Conservation (phyloP, 345 rosid genomes). For the Eutrema japonicum region DNA sequence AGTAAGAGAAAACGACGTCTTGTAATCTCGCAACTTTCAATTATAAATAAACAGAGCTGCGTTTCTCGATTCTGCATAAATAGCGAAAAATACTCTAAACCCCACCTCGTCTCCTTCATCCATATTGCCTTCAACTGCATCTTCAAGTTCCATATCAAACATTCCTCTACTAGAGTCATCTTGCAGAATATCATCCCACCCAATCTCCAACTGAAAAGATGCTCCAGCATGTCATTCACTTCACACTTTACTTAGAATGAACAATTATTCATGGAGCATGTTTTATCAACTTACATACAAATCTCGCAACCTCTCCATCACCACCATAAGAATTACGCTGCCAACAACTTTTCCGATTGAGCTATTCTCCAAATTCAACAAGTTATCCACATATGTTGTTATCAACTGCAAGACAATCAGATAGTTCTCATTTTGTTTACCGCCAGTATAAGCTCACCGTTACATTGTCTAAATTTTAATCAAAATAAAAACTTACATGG, state of each 20-base stretch:
- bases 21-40: background rate
- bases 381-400: conserved; percentile 64
- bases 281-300: conserved; percentile 66
- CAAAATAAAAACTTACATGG: conserved; percentile 46
- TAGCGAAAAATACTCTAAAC: background rate
- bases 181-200: conserved; percentile 68
- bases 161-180: conserved; percentile 72
- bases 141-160: conserved; percentile 77
- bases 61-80: background rate
- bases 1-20: background rate
- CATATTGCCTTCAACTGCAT: conserved; percentile 44
- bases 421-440: conserved; percentile 12
- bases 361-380: conserved; percentile 72
- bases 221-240: conserved; percentile 1
- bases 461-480: background rate
- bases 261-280: background rate
- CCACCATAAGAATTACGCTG: conserved; percentile 56
- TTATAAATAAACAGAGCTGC: background rate
- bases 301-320: conserved; percentile 71
- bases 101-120: conserved; percentile 57
- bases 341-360: conserved; percentile 70
- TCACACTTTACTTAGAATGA: conserved; percentile 1
- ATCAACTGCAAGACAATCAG: conserved; percentile 41
- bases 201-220: conserved; percentile 59
- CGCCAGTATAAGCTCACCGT: background rate